Percentiles rank a stretch among this genome's conserved stretches.
phyloP scores from a whole-genome alignment of 805 yeast species.

The Candida ficus region DNA sequence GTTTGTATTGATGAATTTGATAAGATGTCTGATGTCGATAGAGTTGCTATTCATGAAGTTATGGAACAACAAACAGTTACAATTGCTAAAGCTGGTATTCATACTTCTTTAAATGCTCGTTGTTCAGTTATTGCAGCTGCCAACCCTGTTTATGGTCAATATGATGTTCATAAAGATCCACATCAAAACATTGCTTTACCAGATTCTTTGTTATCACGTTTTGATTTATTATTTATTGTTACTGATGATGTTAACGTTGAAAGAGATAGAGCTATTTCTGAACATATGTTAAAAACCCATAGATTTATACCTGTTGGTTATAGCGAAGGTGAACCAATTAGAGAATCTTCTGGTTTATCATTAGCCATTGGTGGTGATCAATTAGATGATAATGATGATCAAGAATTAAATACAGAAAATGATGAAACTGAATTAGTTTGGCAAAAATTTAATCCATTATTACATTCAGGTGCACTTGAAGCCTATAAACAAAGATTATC shows the following conservation, averaged over 20 bases:
- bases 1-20: conserved; percentile 99
- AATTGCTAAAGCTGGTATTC: conserved; percentile 97
- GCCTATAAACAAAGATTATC: conserved; percentile 26
- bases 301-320: conserved; percentile 83
- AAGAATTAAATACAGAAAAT: conserved; percentile 42
- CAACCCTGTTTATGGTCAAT: conserved; percentile 94
- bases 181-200: conserved; percentile 96
- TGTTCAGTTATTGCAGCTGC: conserved; percentile 98
- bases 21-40: conserved; percentile 93
- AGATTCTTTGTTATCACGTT: conserved; percentile 93
- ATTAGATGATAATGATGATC: conserved; percentile 44
- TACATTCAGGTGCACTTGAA: conserved; percentile 72
- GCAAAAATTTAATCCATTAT: conserved; percentile 74
- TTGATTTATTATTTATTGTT: conserved; percentile 89
- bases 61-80: conserved; percentile 99
- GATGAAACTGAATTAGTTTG: conserved; percentile 44
- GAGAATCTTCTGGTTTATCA: conserved; percentile 66
- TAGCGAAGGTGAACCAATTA: conserved; percentile 88
- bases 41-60: conserved; percentile 98
- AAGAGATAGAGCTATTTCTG: conserved; percentile 82
- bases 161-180: conserved; percentile 92
- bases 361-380: conserved; percentile 76
- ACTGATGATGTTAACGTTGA: conserved; percentile 90
- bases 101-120: conserved; percentile 92
- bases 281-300: conserved; percentile 93